A percentile compares a stretch with the other conserved stretches of the same genome.
Evolutionary conservation across 139 green algal genomes (phyloP).

Genomic region (Ulvella scutata): DNA sequence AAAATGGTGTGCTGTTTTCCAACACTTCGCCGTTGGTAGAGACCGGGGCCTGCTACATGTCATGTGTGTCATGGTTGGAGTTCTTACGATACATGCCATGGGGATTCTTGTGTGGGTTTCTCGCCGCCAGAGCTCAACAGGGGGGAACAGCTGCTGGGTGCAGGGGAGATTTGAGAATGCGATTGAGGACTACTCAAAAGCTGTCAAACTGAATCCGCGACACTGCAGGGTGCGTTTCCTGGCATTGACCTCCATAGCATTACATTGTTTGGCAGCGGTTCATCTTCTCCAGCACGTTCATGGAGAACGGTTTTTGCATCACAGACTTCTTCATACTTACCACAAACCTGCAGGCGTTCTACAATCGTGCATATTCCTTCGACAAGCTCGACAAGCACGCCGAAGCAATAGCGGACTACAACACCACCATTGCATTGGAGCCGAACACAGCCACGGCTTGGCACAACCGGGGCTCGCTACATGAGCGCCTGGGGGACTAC

Average conservation of each 20-base stretch:
- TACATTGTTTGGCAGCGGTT: no score
- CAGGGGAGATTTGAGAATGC: conserved; percentile 49
- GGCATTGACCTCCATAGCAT: no score
- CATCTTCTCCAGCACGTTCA: no score
- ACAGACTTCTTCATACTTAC: no score
- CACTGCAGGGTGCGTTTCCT: conserved; percentile 64
- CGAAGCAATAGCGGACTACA: conserved; percentile 54
- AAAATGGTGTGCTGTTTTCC: conserved; percentile 33
- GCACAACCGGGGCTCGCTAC: conserved; percentile 53
- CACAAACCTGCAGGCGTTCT: no score
- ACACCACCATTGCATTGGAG: conserved; percentile 43
- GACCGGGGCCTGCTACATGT: background rate
- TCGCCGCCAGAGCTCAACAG: background rate
- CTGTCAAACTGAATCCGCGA: conserved; percentile 44
- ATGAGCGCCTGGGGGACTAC: conserved; percentile 34
- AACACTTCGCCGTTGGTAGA: background rate
- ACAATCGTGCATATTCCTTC: conserved; percentile 10
- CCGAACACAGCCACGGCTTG: conserved; percentile 50
- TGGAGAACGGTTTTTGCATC: no score
- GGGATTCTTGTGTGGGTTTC: background rate
- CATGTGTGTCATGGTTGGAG: background rate
- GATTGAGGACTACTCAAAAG: conserved; percentile 56
- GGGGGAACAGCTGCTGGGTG: background rate
- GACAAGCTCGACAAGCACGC: conserved; percentile 29
- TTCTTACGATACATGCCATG: no score